Evolutionary conservation across 176 grass and related monocot species (phyloP).

Genomic region (Rhynchospora breviuscula): DNA sequence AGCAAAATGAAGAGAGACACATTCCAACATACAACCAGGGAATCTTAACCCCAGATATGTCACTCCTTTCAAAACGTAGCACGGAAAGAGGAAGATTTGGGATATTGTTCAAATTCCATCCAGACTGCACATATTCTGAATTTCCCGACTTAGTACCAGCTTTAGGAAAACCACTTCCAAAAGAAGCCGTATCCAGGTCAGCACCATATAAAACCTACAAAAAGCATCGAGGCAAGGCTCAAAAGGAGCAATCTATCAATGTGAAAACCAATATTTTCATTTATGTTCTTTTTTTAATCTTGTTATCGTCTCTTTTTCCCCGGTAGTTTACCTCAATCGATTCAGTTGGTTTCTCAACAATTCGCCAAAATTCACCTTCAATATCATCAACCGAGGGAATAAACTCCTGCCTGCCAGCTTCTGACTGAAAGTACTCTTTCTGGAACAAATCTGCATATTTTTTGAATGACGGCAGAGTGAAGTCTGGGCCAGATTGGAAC

Average conservation of each 20-base stretch:
- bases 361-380: constrained; percentile 89
- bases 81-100: constrained; percentile 72
- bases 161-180: constrained; percentile 84
- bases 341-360: constrained; percentile 84
- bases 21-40: constrained; percentile 93
- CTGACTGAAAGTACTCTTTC: constrained; percentile 60
- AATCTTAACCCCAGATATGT: constrained; percentile 87
- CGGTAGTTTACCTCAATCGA: constrained; percentile 59
- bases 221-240: background rate
- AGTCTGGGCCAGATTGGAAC: constrained; percentile 74
- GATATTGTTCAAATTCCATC: constrained; percentile 90
- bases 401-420: constrained; percentile 15
- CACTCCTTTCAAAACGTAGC: constrained; percentile 65
- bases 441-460: constrained; percentile 86
- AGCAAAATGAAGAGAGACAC: constrained; percentile 98
- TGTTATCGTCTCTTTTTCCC: background rate
- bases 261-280: background rate
- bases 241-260: background rate
- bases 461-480: constrained; percentile 66
- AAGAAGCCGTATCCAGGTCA: constrained; percentile 73
- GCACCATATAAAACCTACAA: constrained; percentile 76
- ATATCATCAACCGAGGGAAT: constrained; percentile 56
- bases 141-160: constrained; percentile 32
- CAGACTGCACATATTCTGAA: constrained; percentile 48
- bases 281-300: background rate